phyloP scores from a whole-genome alignment of 148 eudicot genomes.

The Selenicereus undatus region DNA sequence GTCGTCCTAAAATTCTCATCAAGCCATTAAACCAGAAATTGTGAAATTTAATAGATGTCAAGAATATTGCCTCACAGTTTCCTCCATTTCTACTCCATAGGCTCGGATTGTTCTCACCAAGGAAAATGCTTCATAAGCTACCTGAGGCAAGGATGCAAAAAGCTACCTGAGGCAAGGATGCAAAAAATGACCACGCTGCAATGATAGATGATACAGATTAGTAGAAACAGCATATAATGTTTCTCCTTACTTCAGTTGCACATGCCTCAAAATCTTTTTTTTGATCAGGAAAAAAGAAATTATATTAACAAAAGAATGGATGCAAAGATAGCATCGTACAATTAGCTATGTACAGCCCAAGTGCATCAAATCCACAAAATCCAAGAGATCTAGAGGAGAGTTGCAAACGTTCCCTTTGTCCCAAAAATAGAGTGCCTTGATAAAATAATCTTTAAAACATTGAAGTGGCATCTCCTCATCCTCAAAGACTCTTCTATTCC shows the following conservation, averaged over 20 bases:
- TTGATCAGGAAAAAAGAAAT: too few relatives aligned
- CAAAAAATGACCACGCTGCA: neutral
- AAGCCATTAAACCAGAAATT: conserved; percentile 3
- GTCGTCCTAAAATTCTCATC: neutral
- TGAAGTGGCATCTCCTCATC: too few relatives aligned
- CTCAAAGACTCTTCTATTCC: too few relatives aligned
- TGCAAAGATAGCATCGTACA: too few relatives aligned
- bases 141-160: conserved; percentile 16
- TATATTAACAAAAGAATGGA: too few relatives aligned
- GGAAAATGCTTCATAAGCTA: conserved; percentile 39
- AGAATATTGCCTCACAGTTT: conserved; percentile 35
- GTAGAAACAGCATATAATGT: neutral
- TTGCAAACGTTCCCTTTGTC: too few relatives aligned
- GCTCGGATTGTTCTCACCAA: conserved; percentile 40
- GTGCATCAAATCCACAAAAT: too few relatives aligned
- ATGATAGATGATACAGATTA: neutral
- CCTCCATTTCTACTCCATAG: conserved; percentile 40
- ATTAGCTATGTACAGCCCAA: too few relatives aligned
- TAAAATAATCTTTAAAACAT: too few relatives aligned
- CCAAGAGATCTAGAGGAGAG: too few relatives aligned
- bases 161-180: conserved; percentile 29
- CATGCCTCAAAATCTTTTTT: conserved; percentile 41
- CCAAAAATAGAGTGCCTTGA: too few relatives aligned
- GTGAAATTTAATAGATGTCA: neutral
- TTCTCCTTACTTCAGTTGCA: conserved; percentile 45